A percentile compares a stretch with the other conserved stretches of the same genome.
Conservation (phyloP, 179 eudicot genomes). For the Patellifolia procumbens region DNA sequence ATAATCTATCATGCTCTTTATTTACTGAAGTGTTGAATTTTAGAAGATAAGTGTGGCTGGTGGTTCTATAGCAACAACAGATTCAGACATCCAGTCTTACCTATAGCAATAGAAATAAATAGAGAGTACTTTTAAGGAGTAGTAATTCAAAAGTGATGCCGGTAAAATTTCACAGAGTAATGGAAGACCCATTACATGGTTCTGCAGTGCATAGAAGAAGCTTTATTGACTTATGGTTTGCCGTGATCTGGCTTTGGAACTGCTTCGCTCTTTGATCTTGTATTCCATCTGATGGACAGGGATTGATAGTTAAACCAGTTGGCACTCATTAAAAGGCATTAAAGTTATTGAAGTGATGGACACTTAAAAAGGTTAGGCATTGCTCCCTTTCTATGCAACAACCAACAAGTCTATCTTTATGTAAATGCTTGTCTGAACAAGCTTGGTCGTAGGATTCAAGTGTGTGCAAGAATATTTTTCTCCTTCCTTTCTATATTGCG, state of each 20-base stretch:
- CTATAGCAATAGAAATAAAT: not conserved
- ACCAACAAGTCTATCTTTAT: not conserved
- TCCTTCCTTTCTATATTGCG: not conserved
- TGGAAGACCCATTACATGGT: not conserved
- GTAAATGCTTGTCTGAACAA: not conserved
- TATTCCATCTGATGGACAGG: not conserved
- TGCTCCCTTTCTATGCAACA: slow-evolving; percentile 1
- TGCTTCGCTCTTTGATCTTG: not conserved
- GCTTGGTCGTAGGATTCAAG: too few relatives aligned
- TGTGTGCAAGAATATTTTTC: not conserved
- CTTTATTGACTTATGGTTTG: too few relatives aligned
- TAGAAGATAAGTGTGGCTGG: not conserved
- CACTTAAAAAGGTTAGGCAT: not conserved
- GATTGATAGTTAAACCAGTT: not conserved
- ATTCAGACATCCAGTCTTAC: not conserved
- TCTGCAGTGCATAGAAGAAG: not conserved
- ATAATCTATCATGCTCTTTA: not conserved
- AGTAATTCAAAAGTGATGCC: not conserved
- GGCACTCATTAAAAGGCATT: not conserved
- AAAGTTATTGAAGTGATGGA: not conserved
- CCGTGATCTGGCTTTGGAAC: not conserved
- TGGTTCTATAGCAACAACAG: not conserved
- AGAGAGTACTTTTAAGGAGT: not conserved
- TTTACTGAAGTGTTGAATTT: not conserved
- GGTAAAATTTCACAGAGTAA: not conserved